Conservation (phyloP, 768 basidiomycete genomes). For the Boletellus ananiceps region DNA sequence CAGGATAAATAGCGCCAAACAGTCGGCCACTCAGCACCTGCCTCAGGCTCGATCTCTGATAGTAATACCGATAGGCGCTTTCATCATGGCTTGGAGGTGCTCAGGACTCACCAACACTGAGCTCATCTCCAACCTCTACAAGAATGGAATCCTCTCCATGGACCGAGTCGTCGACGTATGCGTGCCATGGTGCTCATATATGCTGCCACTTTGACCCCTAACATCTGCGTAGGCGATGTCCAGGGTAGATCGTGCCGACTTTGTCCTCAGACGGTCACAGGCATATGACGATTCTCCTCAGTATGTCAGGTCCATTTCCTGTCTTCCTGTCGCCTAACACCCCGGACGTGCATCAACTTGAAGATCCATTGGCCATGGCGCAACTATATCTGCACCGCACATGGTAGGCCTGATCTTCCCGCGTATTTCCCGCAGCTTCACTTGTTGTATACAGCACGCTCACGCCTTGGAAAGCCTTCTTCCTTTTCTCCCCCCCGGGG, state of each 20-base stretch:
- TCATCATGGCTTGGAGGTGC: constrained; percentile 78
- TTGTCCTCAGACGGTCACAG: constrained; percentile 43
- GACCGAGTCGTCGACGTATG: constrained; percentile 54
- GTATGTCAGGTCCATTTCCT: constrained; percentile 38
- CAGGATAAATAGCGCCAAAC: constrained; percentile 13
- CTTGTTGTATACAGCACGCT: constrained; percentile 58
- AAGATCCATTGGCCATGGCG: constrained; percentile 74
- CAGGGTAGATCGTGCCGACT: constrained; percentile 65
- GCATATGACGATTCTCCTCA: constrained; percentile 81
- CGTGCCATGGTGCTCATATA: neutral
- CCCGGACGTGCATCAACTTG: constrained; percentile 1
- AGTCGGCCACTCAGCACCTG: neutral
- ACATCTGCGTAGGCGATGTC: constrained; percentile 54
- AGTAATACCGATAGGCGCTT: neutral
- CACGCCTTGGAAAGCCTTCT: constrained; percentile 78
- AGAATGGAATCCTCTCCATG: constrained; percentile 51
- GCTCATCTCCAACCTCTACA: constrained; percentile 64
- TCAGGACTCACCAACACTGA: constrained; percentile 65
- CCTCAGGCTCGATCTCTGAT: neutral
- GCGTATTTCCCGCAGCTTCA: neutral
- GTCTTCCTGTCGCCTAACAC: neutral
- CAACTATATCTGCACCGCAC: constrained; percentile 95
- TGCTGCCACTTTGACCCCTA: neutral
- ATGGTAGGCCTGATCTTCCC: constrained; percentile 54
- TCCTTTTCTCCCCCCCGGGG: constrained; percentile 62